Evolutionary conservation across 352 stramenopile species (phyloP).

Genomic region (Nothophytophthora sp.): DNA sequence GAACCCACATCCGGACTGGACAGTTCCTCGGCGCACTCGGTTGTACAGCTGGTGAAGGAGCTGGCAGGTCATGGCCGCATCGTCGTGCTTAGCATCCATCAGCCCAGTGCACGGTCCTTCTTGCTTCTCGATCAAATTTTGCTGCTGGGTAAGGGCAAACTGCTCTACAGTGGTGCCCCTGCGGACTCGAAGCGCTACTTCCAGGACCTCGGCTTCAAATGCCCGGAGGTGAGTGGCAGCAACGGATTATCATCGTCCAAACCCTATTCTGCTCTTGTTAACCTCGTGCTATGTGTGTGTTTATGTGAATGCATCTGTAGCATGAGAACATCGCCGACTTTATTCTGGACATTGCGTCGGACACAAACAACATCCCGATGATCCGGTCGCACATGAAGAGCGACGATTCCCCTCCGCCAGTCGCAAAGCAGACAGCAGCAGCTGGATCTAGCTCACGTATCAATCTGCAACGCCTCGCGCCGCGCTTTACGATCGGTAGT

Average conservation of each 20-base stretch:
- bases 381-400: constrained; percentile 44
- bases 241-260: background rate
- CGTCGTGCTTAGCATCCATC: constrained; percentile 78
- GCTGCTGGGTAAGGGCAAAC: constrained; percentile 76
- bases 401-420: constrained; percentile 9
- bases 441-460: background rate
- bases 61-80: constrained; percentile 77
- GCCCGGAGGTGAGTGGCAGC: constrained; percentile 32
- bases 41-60: constrained; percentile 85
- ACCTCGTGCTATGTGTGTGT: background rate
- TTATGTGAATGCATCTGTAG: constrained; percentile 6
- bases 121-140: constrained; percentile 87
- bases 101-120: constrained; percentile 92
- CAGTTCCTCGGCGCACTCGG: constrained; percentile 80
- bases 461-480: constrained; percentile 6
- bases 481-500: constrained; percentile 27
- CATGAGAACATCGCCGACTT: constrained; percentile 80
- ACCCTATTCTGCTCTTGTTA: background rate
- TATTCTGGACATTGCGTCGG: constrained; percentile 65
- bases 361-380: constrained; percentile 52
- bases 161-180: constrained; percentile 53
- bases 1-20: constrained; percentile 93
- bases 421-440: background rate
- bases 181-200: constrained; percentile 49
- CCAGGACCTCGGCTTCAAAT: constrained; percentile 58